Conservation (phyloP, 139 green algal species). For the Tetratostichococcus sp. region DNA sequence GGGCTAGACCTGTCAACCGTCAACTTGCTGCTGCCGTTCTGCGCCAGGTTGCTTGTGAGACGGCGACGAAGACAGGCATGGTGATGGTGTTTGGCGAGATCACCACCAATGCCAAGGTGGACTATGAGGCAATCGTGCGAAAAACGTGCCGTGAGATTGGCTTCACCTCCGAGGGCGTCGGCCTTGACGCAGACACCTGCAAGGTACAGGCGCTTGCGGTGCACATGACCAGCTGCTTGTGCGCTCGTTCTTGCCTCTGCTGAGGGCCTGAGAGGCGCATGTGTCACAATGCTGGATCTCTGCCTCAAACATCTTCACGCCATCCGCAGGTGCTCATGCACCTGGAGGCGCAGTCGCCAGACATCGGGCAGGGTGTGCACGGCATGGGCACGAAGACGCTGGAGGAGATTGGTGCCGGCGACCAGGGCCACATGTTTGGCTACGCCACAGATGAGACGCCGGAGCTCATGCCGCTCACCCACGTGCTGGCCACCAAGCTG, state of each 20-base stretch:
- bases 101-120: constrained; percentile 98
- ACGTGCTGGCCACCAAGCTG: constrained; percentile 95
- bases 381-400: constrained; percentile 98
- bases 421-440: constrained; percentile 99
- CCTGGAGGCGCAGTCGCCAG: constrained; percentile 98
- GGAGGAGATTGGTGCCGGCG: constrained; percentile 96
- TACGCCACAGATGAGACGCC: constrained; percentile 98
- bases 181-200: constrained; percentile 95
- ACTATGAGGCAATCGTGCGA: constrained; percentile 94
- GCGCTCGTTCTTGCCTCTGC: neutral
- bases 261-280: too few relatives aligned
- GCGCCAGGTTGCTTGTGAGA: constrained; percentile 92
- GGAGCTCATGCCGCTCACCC: constrained; percentile 99
- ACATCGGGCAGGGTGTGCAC: constrained; percentile 98
- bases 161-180: constrained; percentile 92
- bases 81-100: constrained; percentile 99
- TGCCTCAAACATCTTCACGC: too few relatives aligned
- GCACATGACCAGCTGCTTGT: neutral
- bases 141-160: constrained; percentile 80
- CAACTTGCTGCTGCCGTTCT: too few relatives aligned
- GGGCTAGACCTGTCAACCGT: too few relatives aligned
- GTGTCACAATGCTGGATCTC: too few relatives aligned
- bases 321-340: constrained; percentile 79
- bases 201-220: constrained; percentile 53
- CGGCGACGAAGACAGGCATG: constrained; percentile 98